Evolutionary conservation across 2,329 filamentous ascomycete genomes (phyloP), one percentile per base, ranked within the genome.

Genomic region (Rugonectria rugulosa): DNA sequence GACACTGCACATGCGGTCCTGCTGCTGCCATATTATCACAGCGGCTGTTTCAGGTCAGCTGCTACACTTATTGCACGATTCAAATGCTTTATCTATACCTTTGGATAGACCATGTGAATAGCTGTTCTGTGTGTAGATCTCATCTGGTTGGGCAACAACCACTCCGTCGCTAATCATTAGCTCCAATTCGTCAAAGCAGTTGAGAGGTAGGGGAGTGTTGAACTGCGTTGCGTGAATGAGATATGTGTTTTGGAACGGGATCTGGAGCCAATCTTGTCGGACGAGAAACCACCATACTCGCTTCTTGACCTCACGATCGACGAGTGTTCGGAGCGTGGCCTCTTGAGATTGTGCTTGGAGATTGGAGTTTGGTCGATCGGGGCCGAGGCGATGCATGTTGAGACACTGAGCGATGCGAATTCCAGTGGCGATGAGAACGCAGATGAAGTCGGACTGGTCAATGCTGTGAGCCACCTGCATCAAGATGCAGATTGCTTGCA

Each of bases 201-300:
- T 44, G 3, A 41, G 15, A 6, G 46, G 44, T 11, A 43, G 29
- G 20, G 52, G 52, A 1, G 53, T 56, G 21, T 51, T 56, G 34
- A 56, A 56, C 20, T 51, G 53, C 3, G 53, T 38, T n/a, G 23
- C 34, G n/a, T 56, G 45, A 8, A 56, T 27, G 7, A 49, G 41
- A 31, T 50, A 51, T 2, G 53, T 56, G 21, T 56, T 56, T 21
- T 50, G 47, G 19, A 50, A 56, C 9, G 53, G 53, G 12, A 56
- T 56, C 12, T 56, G 53, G 17, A 56, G 53, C 53, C 53, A 56
- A 19, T 56, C 45, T 24, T 56, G 53, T 14, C 53, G 45, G 8
- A 51, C 32, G 2, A 56, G 46, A 27, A 56, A 56, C 53, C 53
- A 56, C 53, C 53, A 56, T 2, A 49, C 34, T 9, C 53, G 21